These are phyloP conservation scores for Mercurialis annua DNA, from an alignment of 345 rosid species.

Conservation along the genomic window DNA sequence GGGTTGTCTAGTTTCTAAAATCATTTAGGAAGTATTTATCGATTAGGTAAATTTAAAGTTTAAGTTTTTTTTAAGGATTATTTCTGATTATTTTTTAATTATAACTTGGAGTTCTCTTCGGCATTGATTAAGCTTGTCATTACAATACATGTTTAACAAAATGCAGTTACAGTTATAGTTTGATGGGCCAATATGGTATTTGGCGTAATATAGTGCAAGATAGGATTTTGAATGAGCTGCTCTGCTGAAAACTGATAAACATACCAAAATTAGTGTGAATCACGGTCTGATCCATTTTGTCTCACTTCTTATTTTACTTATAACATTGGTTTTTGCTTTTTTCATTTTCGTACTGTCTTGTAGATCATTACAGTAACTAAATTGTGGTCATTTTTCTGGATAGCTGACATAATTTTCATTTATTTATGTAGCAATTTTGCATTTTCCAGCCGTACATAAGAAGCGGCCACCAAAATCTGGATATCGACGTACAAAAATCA, in stretches of 20 bases:
- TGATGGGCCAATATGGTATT: neutral
- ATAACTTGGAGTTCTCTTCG: too few species aligned
- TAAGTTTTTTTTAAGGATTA: too few species aligned
- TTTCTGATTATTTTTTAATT: too few species aligned
- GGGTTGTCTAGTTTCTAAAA: too few species aligned
- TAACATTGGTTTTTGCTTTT: neutral
- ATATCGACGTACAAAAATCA: slow-evolving; percentile 73
- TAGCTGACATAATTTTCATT: slow-evolving; percentile 15
- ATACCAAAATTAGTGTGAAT: neutral
- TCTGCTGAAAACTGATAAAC: neutral
- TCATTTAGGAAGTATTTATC: too few species aligned
- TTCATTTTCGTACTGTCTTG: neutral
- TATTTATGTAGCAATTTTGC: slow-evolving; percentile 74
- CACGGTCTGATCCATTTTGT: neutral
- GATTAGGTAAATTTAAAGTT: too few species aligned
- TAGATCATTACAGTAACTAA: slow-evolving; percentile 3
- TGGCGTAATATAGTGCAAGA: neutral
- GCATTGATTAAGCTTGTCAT: neutral
- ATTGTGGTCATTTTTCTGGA: slow-evolving; percentile 12
- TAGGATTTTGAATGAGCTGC: neutral
- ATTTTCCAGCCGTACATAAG: slow-evolving; percentile 74
- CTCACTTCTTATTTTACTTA: neutral
- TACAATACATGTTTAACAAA: neutral
- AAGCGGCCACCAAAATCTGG: slow-evolving; percentile 74
- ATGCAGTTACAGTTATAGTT: neutral